Conservation (phyloP, 306 rosid genomes). For the Lablab purpureus region DNA sequence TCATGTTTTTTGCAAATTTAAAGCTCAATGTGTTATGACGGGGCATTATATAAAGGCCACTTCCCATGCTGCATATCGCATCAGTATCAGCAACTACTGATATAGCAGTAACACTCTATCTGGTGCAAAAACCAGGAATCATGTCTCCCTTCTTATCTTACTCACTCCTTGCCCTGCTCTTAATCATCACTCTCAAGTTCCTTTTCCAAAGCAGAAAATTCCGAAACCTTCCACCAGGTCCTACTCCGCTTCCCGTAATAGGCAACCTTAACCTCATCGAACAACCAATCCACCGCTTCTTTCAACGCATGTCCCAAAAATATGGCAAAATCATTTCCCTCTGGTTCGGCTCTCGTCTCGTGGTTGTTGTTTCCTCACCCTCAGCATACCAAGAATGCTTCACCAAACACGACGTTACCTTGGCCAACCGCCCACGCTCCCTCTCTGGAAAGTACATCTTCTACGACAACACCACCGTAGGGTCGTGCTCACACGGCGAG, state of each 20-base stretch:
- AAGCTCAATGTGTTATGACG: not conserved
- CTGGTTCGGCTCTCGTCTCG: conserved; percentile 15
- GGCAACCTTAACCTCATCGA: conserved; percentile 4
- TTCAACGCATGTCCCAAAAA: not conserved
- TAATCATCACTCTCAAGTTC: not conserved
- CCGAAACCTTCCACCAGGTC: conserved; percentile 5
- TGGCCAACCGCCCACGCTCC: not conserved
- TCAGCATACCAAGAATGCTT: conserved; percentile 3
- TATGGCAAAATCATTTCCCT: not conserved
- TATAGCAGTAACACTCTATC: not conserved
- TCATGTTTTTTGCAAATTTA: no score
- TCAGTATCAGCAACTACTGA: not conserved
- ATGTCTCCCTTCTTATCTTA: not conserved
- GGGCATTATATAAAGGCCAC: not conserved
- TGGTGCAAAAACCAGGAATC: not conserved
- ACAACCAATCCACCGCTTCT: not conserved
- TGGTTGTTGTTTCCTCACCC: not conserved
- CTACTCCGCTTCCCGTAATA: not conserved
- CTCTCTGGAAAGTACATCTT: conserved; percentile 21
- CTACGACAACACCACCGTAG: conserved; percentile 62
- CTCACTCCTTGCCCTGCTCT: not conserved
- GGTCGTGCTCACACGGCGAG: conserved; percentile 51
- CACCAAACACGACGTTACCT: not conserved
- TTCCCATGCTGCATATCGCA: not conserved
- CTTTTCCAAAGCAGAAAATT: not conserved